Base-by-base conservation (phyloP, 352 stramenopile species). In the Phytopythium oedochilum region DNA sequence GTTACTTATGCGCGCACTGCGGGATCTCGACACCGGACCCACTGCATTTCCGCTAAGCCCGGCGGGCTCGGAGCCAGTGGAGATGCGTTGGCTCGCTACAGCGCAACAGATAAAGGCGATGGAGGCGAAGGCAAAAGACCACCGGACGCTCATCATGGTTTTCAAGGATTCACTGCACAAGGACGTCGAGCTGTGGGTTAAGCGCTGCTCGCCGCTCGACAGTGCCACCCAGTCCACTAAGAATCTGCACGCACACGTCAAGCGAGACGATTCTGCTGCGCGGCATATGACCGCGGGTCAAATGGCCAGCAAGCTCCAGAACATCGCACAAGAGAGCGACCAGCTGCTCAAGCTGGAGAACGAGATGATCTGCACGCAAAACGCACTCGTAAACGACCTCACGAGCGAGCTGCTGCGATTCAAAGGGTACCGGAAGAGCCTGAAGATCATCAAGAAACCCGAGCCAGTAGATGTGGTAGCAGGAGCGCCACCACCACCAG, bases 91-190 rank as follows among this genome's bases (percentile, higher is more conserved):
- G 83, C 63, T 91, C 0, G 65, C 71, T 28, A 74, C 68, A 20
- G 73, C 78, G 1, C 72, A 89, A 26, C 73, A 77, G 46, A 71
- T 93, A 40, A 81, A 78, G 23, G 40, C 58, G 0, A 71, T 90
- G 31, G 84, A 94, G 34, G 78, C 66, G 15, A 75, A 92, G 45
- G 72, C 73, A 2, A 94, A 92, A 63, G 84, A 94, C 38, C 75
- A 88, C 25, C 74, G 84, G 1, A 94, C 83, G 15, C 70, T 92
- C 31, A 88, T 94, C 38, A 70, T 87, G 55, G 73, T 94, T 6
- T 94, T 93, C 48, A 88, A 88, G 57, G 82, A 92, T 39, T 83
- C 80, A 1, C 55, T 92, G 0, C 71, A 89, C 11, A 92, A 92
- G 60, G 84, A 94, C 20, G 78, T 86, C 5, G 75, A 84, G 14